Percentiles rank a stretch among this genome's conserved stretches.
phyloP scores from a whole-genome alignment of 129 eudicot genomes.

The Logfia minima region DNA sequence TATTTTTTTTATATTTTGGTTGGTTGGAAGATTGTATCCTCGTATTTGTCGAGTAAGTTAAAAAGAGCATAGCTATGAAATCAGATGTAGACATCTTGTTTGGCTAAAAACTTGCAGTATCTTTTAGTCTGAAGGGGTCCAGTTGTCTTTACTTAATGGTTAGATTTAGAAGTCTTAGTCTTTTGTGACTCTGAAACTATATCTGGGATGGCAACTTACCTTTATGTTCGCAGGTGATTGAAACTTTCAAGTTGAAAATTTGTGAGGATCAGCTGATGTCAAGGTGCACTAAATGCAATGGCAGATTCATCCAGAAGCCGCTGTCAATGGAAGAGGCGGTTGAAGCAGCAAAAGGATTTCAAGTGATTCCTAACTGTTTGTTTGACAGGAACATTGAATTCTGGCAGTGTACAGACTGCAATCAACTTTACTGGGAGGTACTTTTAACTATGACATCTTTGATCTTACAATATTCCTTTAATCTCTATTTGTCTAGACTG shows the following conservation, averaged over 20 bases:
- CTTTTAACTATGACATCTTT: neutral
- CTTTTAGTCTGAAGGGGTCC: neutral
- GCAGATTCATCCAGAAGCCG: slow-evolving; percentile 90
- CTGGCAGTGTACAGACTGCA: slow-evolving; percentile 97
- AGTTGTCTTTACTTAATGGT: neutral
- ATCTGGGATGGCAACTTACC: slow-evolving; percentile 17
- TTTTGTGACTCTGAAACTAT: neutral
- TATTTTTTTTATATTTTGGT: neutral
- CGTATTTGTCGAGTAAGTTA: neutral
- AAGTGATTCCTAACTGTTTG: slow-evolving; percentile 85
- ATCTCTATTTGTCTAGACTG: neutral
- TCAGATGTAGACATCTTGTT: neutral
- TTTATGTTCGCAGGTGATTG: slow-evolving; percentile 62
- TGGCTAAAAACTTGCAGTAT: neutral
- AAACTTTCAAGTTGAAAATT: slow-evolving; percentile 64
- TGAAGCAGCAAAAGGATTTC: slow-evolving; percentile 95
- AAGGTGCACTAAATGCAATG: slow-evolving; percentile 94
- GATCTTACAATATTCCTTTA: neutral
- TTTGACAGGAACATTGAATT: slow-evolving; percentile 80
- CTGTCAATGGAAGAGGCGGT: slow-evolving; percentile 83
- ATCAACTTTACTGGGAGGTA: slow-evolving; percentile 99
- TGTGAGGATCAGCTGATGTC: slow-evolving; percentile 92
- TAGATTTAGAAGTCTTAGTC: neutral
- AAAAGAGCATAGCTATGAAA: neutral
- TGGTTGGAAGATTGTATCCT: neutral